Evolutionary conservation across 2,329 filamentous ascomycete species (phyloP).

Genomic region (Alternaria gaisen): DNA sequence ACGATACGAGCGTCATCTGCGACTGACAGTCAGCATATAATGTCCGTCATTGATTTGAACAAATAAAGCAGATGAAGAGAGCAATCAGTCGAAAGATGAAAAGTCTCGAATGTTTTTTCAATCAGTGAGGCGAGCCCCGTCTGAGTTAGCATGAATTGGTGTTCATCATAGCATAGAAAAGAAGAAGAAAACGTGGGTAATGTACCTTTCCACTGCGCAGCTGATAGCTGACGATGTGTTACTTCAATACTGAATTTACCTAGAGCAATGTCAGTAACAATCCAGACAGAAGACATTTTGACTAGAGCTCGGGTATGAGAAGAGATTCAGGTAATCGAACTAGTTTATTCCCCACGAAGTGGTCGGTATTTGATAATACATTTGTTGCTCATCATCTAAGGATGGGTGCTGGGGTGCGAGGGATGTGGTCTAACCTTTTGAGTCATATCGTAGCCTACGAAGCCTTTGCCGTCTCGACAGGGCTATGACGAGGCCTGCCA

Average conservation of each 20-base stretch:
- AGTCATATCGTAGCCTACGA: conserved; percentile 24
- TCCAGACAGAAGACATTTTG: neutral
- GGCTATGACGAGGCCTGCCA: conserved; percentile 1
- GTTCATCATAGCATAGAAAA: conserved; percentile 44
- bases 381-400: conserved; percentile 49
- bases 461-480: conserved; percentile 7
- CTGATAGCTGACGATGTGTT: neutral
- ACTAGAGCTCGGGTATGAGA: conserved; percentile 12
- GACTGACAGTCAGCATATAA: conserved; percentile 16
- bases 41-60: neutral
- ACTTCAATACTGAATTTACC: neutral
- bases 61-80: conserved; percentile 1
- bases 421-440: conserved; percentile 28
- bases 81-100: conserved; percentile 53
- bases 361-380: conserved; percentile 54
- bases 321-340: conserved; percentile 52
- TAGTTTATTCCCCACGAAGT: conserved; percentile 47
- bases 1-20: neutral
- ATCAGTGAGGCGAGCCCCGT: conserved; percentile 46
- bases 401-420: conserved; percentile 3
- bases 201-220: conserved; percentile 20
- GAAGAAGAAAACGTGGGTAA: conserved; percentile 10
- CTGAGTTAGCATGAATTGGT: conserved; percentile 52
- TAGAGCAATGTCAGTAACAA: conserved; percentile 26
- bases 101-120: conserved; percentile 47